phyloP scores from a whole-genome alignment of 176 grass and related monocot species.

The Neostapfia colusana region DNA sequence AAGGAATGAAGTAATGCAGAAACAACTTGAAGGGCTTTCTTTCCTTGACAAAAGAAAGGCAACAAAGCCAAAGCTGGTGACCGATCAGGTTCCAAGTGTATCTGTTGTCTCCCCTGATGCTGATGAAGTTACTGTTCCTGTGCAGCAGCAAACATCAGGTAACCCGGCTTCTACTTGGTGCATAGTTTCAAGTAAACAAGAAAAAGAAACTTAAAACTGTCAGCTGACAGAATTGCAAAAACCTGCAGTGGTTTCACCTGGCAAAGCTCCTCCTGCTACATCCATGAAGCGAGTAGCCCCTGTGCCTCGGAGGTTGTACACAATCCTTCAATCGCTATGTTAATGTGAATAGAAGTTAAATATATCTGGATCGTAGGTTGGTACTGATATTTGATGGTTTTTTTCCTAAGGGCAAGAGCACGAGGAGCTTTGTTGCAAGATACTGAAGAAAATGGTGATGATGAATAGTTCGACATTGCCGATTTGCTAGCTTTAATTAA shows the following conservation, averaged over 20 bases:
- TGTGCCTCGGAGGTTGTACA: slow-evolving; percentile 56
- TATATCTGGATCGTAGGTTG: neutral
- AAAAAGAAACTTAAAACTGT: neutral
- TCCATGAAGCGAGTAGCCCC: slow-evolving; percentile 43
- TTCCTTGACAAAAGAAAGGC: slow-evolving; percentile 89
- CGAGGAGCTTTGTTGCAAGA: slow-evolving; percentile 81
- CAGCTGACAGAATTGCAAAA: slow-evolving; percentile 37
- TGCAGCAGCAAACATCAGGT: slow-evolving; percentile 59
- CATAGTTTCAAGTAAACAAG: slow-evolving; percentile 24
- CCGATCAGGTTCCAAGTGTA: slow-evolving; percentile 55
- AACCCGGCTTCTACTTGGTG: slow-evolving; percentile 28
- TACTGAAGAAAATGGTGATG: slow-evolving; percentile 52
- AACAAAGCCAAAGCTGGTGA: slow-evolving; percentile 58
- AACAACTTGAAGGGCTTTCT: slow-evolving; percentile 83
- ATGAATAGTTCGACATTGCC: slow-evolving; percentile 42
- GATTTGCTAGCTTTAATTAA: neutral
- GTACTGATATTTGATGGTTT: slow-evolving; percentile 8
- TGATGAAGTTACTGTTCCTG: slow-evolving; percentile 46
- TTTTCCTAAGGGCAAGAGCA: slow-evolving; percentile 52
- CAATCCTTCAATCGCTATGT: slow-evolving; percentile 8
- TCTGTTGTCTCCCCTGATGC: slow-evolving; percentile 37
- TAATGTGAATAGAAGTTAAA: slow-evolving; percentile 32
- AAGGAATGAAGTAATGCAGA: slow-evolving; percentile 80
- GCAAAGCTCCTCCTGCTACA: slow-evolving; percentile 48
- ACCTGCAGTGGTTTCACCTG: slow-evolving; percentile 49